Base-by-base conservation (phyloP, 805 yeast species). In the Candida silvicultrix region DNA sequence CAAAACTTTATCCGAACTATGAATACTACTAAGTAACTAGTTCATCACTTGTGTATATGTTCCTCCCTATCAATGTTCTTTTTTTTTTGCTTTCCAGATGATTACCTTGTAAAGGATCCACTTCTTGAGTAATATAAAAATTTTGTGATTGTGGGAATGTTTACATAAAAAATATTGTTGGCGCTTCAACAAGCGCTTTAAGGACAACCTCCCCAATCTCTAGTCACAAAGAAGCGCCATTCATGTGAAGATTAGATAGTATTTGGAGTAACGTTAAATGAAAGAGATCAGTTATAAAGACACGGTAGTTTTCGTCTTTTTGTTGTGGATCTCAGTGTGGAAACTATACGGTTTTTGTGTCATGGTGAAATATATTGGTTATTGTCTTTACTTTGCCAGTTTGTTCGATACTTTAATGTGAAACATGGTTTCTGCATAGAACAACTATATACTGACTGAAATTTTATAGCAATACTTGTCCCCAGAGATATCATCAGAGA, bases 1-100 rank as follows among this genome's bases (percentile, higher is more conserved):
- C 45, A 70, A 71, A 59, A 51, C 55, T 57, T 49, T 58, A 34
- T 38, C 63, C 35, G 56, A 54, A 19, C 48, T 54, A 35, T 58
- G 45, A 49, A 34, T 18, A n/a, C n/a, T n/a, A n/a, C n/a, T n/a
- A n/a, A n/a, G n/a, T n/a, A n/a, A n/a, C n/a, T n/a, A n/a, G n/a
- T n/a, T n/a, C n/a, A n/a, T n/a, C n/a, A n/a, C n/a, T n/a, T n/a
- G n/a, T 14, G 38, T 12, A n/a, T 19, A 20, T 37, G 9, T 20
- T 5, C 21, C 3, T 37, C 9, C 5, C n/a, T 5, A 5, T 5
- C 4, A 5, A 15, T 15, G 18, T 31, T 31, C 14, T 28, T 28
- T 28, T 10, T 18, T n/a, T n/a, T n/a, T n/a, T n/a, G n/a, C n/a
- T n/a, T n/a, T n/a, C n/a, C n/a, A n/a, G n/a, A n/a, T n/a, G n/a